These are phyloP conservation scores for Chlorella sp. DNA, from an alignment of 139 green algal genomes.

Conservation along the genomic window DNA sequence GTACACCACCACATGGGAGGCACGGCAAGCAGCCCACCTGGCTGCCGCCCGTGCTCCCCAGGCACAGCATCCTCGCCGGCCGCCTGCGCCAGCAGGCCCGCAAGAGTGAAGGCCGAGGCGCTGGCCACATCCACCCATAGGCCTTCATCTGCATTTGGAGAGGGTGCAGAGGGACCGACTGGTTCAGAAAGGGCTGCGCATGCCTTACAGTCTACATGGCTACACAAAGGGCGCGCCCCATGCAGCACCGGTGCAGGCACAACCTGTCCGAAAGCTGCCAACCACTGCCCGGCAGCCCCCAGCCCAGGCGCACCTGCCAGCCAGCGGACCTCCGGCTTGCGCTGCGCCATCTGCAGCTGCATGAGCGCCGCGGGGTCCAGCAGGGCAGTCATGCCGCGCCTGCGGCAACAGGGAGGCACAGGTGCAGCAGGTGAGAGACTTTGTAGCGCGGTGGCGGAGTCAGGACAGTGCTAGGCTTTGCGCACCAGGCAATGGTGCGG, in stretches of 20 bases:
- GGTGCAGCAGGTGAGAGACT: neutral
- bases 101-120: slow-evolving; percentile 15
- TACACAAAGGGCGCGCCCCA: too few species aligned
- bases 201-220: too few species aligned
- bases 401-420: neutral
- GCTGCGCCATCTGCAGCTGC: slow-evolving; percentile 27
- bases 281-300: too few species aligned
- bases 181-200: too few species aligned
- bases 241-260: too few species aligned
- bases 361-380: slow-evolving; percentile 5
- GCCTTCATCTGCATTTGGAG: neutral
- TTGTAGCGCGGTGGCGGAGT: too few species aligned
- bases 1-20: too few species aligned
- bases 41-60: neutral
- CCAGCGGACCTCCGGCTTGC: neutral
- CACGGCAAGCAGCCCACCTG: neutral
- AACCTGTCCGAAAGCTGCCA: too few species aligned
- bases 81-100: slow-evolving; percentile 25
- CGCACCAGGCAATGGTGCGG: too few species aligned
- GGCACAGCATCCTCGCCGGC: neutral
- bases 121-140: slow-evolving; percentile 1
- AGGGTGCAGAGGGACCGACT: too few species aligned
- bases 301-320: neutral
- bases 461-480: too few species aligned
- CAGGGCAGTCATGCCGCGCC: neutral